Conservation (phyloP, 106 monocot genomes). For the Apostasia ramifera region DNA sequence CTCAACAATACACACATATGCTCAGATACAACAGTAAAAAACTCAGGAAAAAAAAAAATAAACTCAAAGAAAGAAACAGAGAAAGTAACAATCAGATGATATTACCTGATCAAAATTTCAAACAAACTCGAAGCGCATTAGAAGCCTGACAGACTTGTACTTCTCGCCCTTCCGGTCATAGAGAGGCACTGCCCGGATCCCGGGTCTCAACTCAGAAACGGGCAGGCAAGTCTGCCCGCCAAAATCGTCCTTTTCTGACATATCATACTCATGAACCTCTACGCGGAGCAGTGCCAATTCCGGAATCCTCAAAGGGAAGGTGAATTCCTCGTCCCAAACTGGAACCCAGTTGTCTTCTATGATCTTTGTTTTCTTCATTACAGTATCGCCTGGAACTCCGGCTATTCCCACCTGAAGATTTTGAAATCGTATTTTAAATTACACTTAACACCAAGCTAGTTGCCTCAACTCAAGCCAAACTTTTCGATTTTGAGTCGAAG, state of each 20-base stretch:
- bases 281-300: conserved; percentile 46
- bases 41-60: too few species aligned
- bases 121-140: conserved; percentile 36
- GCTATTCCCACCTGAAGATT: conserved; percentile 44
- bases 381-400: conserved; percentile 31
- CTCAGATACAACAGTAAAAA: too few species aligned
- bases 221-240: conserved; percentile 50
- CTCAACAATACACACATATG: too few species aligned
- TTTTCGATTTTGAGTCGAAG: too few species aligned
- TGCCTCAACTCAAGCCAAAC: too few species aligned
- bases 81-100: too few species aligned
- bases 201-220: conserved; percentile 38
- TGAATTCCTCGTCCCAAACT: conserved; percentile 48
- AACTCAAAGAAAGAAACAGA: too few species aligned
- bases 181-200: conserved; percentile 39
- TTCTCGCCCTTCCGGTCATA: conserved; percentile 32
- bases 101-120: not conserved
- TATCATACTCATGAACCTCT: conserved; percentile 48
- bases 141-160: conserved; percentile 31
- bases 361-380: conserved; percentile 51
- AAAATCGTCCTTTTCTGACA: conserved; percentile 53
- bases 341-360: conserved; percentile 45
- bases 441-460: too few species aligned
- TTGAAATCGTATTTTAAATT: not conserved
- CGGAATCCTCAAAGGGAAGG: conserved; percentile 33